phyloP scores from a whole-genome alignment of 1,284 basidiomycete species.

The Apiotrichum gracile region DNA sequence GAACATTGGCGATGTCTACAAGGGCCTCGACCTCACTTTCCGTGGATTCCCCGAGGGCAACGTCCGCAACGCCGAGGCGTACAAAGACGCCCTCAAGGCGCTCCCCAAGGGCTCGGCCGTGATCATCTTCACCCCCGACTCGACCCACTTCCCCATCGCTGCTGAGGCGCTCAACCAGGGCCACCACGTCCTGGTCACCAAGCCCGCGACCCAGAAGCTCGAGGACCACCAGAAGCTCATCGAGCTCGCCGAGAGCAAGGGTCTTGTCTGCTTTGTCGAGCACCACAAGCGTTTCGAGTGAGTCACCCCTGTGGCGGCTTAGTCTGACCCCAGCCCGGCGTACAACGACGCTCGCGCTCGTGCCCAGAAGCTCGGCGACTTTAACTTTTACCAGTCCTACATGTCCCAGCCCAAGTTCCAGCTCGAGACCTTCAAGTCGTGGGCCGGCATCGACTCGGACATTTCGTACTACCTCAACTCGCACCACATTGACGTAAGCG shows the following conservation, averaged over 20 bases:
- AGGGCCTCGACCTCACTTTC: constrained; percentile 71
- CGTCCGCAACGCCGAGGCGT: constrained; percentile 69
- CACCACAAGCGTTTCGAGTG: constrained; percentile 67
- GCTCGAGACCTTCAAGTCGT: constrained; percentile 85
- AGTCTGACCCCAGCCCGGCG: constrained; percentile 54
- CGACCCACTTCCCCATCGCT: constrained; percentile 78
- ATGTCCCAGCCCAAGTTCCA: constrained; percentile 96
- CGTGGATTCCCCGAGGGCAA: constrained; percentile 69
- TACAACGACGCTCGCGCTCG: constrained; percentile 79
- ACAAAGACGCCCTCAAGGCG: constrained; percentile 77
- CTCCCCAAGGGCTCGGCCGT: constrained; percentile 76
- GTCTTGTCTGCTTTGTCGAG: constrained; percentile 84
- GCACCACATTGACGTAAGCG: constrained; percentile 63
- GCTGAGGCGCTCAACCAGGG: constrained; percentile 75
- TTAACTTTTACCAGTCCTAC: constrained; percentile 65
- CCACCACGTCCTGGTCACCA: constrained; percentile 84
- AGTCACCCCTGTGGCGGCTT: neutral
- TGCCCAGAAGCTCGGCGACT: constrained; percentile 72
- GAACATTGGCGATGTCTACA: constrained; percentile 75
- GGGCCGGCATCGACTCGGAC: constrained; percentile 89
- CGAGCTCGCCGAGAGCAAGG: constrained; percentile 64
- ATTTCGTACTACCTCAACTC: constrained; percentile 87
- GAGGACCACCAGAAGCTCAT: constrained; percentile 74
- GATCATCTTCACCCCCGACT: constrained; percentile 55
- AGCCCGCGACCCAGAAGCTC: constrained; percentile 82